Percentiles rank a stretch among this genome's conserved stretches.
Conservation (phyloP, 2,329 filamentous ascomycete species). For the Neobulgaria alba region DNA sequence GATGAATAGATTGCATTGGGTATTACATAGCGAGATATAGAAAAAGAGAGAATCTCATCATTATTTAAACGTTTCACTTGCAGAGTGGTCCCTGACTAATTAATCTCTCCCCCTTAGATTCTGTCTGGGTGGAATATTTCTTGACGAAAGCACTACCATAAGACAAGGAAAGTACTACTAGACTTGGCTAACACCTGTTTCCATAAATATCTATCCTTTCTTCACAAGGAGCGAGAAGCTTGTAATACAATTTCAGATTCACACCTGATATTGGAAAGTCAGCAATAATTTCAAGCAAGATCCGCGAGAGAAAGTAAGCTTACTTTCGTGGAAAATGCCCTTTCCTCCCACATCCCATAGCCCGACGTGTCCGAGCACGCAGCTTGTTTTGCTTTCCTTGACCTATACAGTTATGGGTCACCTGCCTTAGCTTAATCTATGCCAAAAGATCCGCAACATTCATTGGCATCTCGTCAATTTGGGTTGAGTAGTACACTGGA, state of each 20-base stretch:
- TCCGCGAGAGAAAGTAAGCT: background rate
- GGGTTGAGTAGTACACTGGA: slow-evolving; percentile 63
- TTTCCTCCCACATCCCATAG: background rate
- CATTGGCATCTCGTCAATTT: slow-evolving; percentile 79
- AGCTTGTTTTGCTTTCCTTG: background rate
- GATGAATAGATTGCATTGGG: no score
- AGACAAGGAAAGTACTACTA: no score
- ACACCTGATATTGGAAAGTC: background rate
- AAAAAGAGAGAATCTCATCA: no score
- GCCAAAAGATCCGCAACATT: slow-evolving; percentile 44
- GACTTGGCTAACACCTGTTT: background rate
- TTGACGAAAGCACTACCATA: no score
- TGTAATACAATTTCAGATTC: background rate
- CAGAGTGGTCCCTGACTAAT: no score
- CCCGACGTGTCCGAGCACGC: background rate
- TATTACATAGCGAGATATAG: no score
- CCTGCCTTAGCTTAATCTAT: slow-evolving; percentile 10
- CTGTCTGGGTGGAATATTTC: no score
- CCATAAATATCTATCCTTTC: background rate
- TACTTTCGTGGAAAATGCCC: background rate
- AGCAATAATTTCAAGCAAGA: background rate
- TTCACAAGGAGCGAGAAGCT: background rate
- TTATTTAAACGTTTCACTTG: no score
- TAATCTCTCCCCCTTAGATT: no score
- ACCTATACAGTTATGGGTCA: background rate